Conservation (phyloP, 805 yeast genomes). For the Kuraishia cidri region DNA sequence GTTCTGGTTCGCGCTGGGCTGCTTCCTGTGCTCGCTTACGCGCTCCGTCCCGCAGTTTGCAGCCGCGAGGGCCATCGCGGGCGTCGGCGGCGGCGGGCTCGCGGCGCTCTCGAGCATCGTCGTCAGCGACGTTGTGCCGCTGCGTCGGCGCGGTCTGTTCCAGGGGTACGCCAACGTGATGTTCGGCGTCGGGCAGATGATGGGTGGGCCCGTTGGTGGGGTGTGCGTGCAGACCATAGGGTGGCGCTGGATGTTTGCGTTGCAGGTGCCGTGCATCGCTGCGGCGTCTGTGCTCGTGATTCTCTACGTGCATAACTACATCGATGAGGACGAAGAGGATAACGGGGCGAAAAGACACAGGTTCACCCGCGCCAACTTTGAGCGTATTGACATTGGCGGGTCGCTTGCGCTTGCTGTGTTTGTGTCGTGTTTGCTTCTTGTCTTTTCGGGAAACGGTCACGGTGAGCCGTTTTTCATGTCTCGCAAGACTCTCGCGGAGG, state of each 20-base stretch:
- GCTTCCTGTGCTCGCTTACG: slow-evolving; percentile 45
- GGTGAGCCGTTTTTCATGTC: neutral
- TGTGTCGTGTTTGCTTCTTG: slow-evolving; percentile 23
- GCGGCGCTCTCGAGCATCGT: slow-evolving; percentile 70
- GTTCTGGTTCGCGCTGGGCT: slow-evolving; percentile 46
- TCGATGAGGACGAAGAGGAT: slow-evolving; percentile 18
- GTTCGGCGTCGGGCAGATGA: slow-evolving; percentile 71
- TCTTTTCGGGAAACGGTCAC: slow-evolving; percentile 16
- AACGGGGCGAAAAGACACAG: slow-evolving; percentile 9
- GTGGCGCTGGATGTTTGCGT: slow-evolving; percentile 62
- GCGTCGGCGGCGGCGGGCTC: slow-evolving; percentile 89
- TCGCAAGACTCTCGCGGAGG: slow-evolving; percentile 5
- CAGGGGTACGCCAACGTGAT: slow-evolving; percentile 82
- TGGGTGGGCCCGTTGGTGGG: slow-evolving; percentile 64
- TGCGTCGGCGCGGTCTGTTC: slow-evolving; percentile 72
- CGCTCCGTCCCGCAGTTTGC: slow-evolving; percentile 44
- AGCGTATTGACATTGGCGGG: slow-evolving; percentile 30
- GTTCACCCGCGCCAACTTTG: slow-evolving; percentile 22
- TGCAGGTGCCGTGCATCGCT: slow-evolving; percentile 44
- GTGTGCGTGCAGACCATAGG: slow-evolving; percentile 45
- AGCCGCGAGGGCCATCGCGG: slow-evolving; percentile 61
- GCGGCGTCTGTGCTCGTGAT: slow-evolving; percentile 22
- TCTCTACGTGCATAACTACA: slow-evolving; percentile 11
- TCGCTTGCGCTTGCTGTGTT: slow-evolving; percentile 22
- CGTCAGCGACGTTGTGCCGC: slow-evolving; percentile 71